Evolutionary conservation across 108 stramenopile species (phyloP).

Genomic region (Bacterosira constricta): DNA sequence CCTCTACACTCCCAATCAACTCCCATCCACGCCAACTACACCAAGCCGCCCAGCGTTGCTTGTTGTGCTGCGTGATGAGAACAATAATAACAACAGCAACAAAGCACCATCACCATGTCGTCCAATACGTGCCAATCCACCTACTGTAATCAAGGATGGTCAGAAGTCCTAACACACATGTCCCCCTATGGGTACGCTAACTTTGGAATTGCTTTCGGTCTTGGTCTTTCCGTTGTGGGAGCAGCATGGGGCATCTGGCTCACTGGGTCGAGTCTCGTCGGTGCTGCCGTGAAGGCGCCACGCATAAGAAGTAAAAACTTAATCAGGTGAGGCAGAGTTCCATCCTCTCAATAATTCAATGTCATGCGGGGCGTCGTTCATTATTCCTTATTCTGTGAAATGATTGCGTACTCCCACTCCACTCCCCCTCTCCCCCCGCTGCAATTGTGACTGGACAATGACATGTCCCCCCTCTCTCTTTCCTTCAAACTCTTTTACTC

Average conservation of each 20-base stretch:
- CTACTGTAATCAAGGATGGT: constrained; percentile 92
- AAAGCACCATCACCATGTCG: constrained; percentile 25
- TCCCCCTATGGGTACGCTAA: constrained; percentile 97
- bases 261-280: constrained; percentile 95
- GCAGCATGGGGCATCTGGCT: constrained; percentile 99
- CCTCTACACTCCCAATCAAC: too few relatives aligned
- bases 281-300: constrained; percentile 98
- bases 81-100: neutral
- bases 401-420: neutral
- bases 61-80: too few relatives aligned
- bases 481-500: neutral
- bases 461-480: too few relatives aligned
- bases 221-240: constrained; percentile 96
- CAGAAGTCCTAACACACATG: constrained; percentile 97
- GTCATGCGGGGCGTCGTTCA: neutral
- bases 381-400: neutral
- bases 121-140: constrained; percentile 61
- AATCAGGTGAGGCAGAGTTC: constrained; percentile 76
- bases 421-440: neutral
- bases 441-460: too few relatives aligned
- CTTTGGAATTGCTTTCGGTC: constrained; percentile 96
- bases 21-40: too few relatives aligned
- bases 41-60: too few relatives aligned
- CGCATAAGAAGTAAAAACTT: constrained; percentile 98
- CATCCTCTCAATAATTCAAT: neutral